Percentiles rank a stretch among this genome's conserved stretches.
phyloP scores from a whole-genome alignment of 352 stramenopile genomes.

The Pythium insidiosum region DNA sequence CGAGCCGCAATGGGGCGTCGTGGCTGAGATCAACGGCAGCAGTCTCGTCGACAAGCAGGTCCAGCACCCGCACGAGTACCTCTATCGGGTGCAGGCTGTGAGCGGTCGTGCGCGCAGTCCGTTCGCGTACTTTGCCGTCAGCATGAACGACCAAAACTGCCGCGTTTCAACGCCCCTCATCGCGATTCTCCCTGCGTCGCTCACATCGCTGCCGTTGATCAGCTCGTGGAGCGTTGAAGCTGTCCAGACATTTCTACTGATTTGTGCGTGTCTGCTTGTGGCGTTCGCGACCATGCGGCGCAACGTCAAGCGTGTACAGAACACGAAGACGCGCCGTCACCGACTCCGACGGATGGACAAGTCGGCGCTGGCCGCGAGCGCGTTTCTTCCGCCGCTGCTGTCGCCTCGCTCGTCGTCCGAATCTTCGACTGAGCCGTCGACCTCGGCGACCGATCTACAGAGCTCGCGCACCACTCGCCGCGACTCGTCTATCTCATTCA shows the following conservation, averaged over 20 bases:
- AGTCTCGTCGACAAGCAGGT: conserved; percentile 20
- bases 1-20: conserved; percentile 25
- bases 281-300: conserved; percentile 46
- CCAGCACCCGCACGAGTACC: conserved; percentile 26
- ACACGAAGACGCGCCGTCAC: conserved; percentile 35
- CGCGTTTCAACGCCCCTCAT: not conserved
- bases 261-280: conserved; percentile 45
- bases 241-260: conserved; percentile 31
- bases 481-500: not conserved
- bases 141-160: conserved; percentile 7
- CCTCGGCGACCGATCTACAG: not conserved
- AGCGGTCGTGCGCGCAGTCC: conserved; percentile 28
- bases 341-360: conserved; percentile 46
- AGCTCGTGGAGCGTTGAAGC: conserved; percentile 21
- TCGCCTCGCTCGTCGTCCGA: conserved; percentile 8
- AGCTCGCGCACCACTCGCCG: conserved; percentile 4
- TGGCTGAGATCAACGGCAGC: conserved; percentile 28
- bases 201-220: conserved; percentile 2
- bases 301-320: conserved; percentile 39
- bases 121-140: conserved; percentile 32
- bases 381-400: not conserved
- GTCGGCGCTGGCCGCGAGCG: conserved; percentile 16
- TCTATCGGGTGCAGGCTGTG: conserved; percentile 34
- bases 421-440: conserved; percentile 6
- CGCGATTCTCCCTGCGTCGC: conserved; percentile 1